Percentiles rank a stretch among this genome's conserved stretches.
Conservation (phyloP, 345 rosid species). For the Ceriops zippeliana region DNA sequence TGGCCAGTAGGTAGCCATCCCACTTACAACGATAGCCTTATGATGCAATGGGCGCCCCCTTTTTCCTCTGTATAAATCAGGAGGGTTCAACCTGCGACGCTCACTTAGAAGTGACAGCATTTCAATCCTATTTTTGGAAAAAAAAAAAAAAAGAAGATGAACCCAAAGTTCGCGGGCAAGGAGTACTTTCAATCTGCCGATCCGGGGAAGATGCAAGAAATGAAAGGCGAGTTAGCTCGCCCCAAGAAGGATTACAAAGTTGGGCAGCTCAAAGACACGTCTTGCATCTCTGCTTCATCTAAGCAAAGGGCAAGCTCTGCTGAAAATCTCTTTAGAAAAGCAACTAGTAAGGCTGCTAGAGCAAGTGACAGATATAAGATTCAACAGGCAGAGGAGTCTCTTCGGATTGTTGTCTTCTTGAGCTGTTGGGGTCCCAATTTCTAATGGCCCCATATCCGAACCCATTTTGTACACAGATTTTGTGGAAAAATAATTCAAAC, state of each 20-base stretch:
- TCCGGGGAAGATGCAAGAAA: conserved; percentile 19
- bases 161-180: conserved; percentile 22
- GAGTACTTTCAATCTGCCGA: conserved; percentile 21
- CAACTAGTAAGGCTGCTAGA: conserved; percentile 1
- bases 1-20: not conserved
- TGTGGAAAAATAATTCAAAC: too few relatives aligned
- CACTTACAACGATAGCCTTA: not conserved
- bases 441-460: conserved; percentile 2
- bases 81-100: not conserved
- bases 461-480: too few relatives aligned
- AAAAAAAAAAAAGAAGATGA: not conserved
- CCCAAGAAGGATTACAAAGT: not conserved
- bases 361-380: conserved; percentile 12
- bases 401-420: conserved; percentile 46
- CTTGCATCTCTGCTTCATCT: conserved; percentile 15
- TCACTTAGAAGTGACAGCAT: too few relatives aligned
- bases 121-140: too few relatives aligned
- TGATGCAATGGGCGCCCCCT: not conserved
- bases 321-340: conserved; percentile 14
- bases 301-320: conserved; percentile 21
- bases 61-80: conserved; percentile 9
- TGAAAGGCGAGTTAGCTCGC: conserved; percentile 10
- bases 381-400: conserved; percentile 45
- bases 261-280: conserved; percentile 4
- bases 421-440: conserved; percentile 52